Evolutionary conservation across 2,329 filamentous ascomycete genomes (phyloP).

Genomic region (Drechslera avenae): DNA sequence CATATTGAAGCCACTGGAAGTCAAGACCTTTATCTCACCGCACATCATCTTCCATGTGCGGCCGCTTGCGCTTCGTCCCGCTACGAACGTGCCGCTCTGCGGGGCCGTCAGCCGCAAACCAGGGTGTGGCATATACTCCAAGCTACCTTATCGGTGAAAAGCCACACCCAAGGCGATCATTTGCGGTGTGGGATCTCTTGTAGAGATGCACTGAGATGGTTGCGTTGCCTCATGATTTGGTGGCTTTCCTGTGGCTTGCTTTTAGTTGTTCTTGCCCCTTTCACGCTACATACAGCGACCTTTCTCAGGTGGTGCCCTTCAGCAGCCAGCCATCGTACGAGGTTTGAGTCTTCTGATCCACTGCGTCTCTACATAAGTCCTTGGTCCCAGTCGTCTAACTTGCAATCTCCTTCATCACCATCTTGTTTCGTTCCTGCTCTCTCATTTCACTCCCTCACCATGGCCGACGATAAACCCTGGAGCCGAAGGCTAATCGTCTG

Average conservation of each 20-base stretch:
- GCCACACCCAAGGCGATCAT: slow-evolving; percentile 8
- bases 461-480: slow-evolving; percentile 31
- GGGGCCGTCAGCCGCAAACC: slow-evolving; percentile 18
- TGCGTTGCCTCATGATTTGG: neutral
- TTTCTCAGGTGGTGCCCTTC: neutral
- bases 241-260: neutral
- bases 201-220: slow-evolving; percentile 1
- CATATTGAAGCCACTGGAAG: neutral
- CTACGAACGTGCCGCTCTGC: slow-evolving; percentile 18
- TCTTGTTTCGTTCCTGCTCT: neutral
- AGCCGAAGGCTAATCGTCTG: slow-evolving; percentile 43
- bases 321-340: no score
- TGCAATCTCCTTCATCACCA: neutral
- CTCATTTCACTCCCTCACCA: slow-evolving; percentile 4
- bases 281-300: slow-evolving; percentile 2
- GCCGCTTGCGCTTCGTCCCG: slow-evolving; percentile 4
- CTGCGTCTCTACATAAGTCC: no score
- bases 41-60: neutral
- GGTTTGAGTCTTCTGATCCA: no score
- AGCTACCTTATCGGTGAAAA: slow-evolving; percentile 9
- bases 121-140: slow-evolving; percentile 7
- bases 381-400: no score
- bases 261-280: slow-evolving; percentile 9
- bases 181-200: slow-evolving; percentile 10
- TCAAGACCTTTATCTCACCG: neutral